Base-by-base conservation (phyloP, 148 eudicot species). In the Nepenthes mirabilis region DNA sequence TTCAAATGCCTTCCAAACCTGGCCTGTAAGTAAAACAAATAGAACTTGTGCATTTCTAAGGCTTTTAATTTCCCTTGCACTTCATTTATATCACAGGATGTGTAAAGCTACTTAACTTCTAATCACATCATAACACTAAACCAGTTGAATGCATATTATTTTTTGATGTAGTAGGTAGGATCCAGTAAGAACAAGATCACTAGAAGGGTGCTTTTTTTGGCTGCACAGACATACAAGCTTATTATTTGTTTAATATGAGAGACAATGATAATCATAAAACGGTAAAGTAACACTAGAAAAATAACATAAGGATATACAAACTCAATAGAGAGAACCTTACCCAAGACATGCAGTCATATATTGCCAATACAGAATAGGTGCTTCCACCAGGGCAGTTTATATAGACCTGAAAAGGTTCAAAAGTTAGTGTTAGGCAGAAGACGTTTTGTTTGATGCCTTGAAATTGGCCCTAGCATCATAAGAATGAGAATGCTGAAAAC, bases 331-430 rank as follows among this genome's bases (percentile, higher is more conserved):
- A 49, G 14, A 49, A 49, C 10, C 96, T 77, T 85, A 91, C 97
- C 97, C 97, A 91, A 56, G 97, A 88, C 97, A 91, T 88, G 85
- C 95, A 88, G 68, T 91, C 97, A 65, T 87, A 91, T 48, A 91
- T 83, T 61, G 96, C 96, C 67, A 91, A 56, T 62, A 91, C 83
- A 14, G 97, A 91, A 72, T 85, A 91, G 32, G 84, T 77, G 73
- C 93, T 88, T 80, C 95, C 97, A 68, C 97, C 97, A 56, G 87
- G 86, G 73, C 90, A 83, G 73, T 91, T 91, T 55, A 91, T 62
- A 73, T 88, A 91, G 40, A 91, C 65, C 97, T 88, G 75, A 55
- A 37, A 69, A 57, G 47, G 35, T 43, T 2, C 34, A 59, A 40
- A 5, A 49, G 10, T 5, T 10, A 11, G 3, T 6, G 45, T 8